Evolutionary conservation across 352 stramenopile genomes (phyloP), one percentile per base, ranked within the genome.

Genomic region (Phytophthora parvispora): DNA sequence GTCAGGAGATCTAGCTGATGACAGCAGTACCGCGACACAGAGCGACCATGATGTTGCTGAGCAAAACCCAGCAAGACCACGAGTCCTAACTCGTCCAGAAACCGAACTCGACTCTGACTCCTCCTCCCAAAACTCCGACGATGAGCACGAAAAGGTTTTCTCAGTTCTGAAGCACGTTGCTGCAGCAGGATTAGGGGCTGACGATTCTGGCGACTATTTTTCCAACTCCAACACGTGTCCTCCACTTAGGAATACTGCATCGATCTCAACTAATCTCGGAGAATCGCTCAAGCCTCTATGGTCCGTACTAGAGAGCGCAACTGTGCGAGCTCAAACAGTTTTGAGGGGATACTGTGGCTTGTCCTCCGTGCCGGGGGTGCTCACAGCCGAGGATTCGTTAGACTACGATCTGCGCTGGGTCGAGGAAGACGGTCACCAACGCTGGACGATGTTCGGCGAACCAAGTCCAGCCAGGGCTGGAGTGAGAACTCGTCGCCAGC

Each of bases 391-490:
- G 13, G 62, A 75, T 24, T 63, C 62, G 6, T 29, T 29, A 10
- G 62, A 67, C 51, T 72, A 72, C 27, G 68, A 75, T 64, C 12
- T 75, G 22, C 49, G 48, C 10, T 68, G 68, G 68, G 28, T 48
- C 4, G 56, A 75, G 20, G 55, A 63, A 52, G 40, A 64, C 1
- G 28, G 50, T 47, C 31, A 67, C 29, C 31, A 60, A 10, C 28
- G 29, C 31, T 75, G 68, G 68, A 75, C 68, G 29, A 67, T 75
- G 68, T 75, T 75, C 42, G 68, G 67, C 20, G 67, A 75, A 15
- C 61, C 67, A 8, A 72, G 55, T 25, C 22, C 34, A 12, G 18
- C 10, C 5, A 20, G 16, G 22, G 34, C 28, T 24, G 40, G 20
- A 16, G 20, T 59, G 48, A 53, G 52, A 65, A 51, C 10, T 25